Evolutionary conservation across 164 flowering plant genomes (phyloP).

Genomic region (grape (Vitis vinifera)): DNA sequence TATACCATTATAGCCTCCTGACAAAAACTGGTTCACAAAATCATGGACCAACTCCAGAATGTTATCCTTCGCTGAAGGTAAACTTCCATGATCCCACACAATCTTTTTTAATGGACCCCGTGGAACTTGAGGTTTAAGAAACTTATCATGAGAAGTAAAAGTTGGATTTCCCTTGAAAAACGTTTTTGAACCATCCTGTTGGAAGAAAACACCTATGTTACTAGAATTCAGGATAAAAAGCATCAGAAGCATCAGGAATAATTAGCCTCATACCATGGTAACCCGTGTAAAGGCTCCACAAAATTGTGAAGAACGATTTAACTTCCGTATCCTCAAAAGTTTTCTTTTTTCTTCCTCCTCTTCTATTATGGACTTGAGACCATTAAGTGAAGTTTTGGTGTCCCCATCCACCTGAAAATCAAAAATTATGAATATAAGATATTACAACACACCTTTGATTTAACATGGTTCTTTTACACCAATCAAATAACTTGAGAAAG

Average conservation of each 20-base stretch:
- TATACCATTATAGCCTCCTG: slow-evolving; percentile 87
- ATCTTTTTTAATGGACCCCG: slow-evolving; percentile 64
- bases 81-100: slow-evolving; percentile 55
- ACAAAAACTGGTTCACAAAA: slow-evolving; percentile 76
- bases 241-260: not conserved
- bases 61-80: slow-evolving; percentile 50
- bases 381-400: slow-evolving; percentile 40
- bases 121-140: slow-evolving; percentile 42
- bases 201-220: slow-evolving; percentile 10
- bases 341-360: slow-evolving; percentile 75
- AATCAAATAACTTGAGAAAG: not conserved
- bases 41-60: slow-evolving; percentile 58
- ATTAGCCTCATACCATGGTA: slow-evolving; percentile 53
- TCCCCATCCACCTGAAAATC: slow-evolving; percentile 45
- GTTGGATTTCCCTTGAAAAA: slow-evolving; percentile 71
- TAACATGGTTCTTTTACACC: not conserved
- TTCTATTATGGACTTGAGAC: slow-evolving; percentile 66
- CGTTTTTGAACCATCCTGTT: slow-evolving; percentile 91
- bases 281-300: slow-evolving; percentile 77
- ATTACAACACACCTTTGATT: not conserved
- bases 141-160: slow-evolving; percentile 34
- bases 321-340: slow-evolving; percentile 37
- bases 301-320: slow-evolving; percentile 66
- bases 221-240: not conserved
- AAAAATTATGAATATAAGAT: slow-evolving; percentile 1